These are phyloP conservation scores for Thymus quinquecostatus DNA, from an alignment of 257 asterid species.

Conservation along the genomic window DNA sequence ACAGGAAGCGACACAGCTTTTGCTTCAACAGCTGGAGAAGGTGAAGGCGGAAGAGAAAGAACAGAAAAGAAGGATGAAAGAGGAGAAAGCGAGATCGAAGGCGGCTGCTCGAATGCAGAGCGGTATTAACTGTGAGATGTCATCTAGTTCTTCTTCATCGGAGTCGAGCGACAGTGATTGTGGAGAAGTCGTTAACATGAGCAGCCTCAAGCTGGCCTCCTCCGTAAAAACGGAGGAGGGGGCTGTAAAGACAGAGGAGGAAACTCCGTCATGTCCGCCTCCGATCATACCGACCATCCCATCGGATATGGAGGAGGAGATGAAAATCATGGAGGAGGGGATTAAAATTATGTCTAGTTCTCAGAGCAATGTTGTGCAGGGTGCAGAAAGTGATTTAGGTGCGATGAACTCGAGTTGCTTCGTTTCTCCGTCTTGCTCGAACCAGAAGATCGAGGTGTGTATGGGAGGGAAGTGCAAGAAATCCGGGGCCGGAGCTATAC, in stretches of 20 bases:
- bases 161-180: conserved; percentile 76
- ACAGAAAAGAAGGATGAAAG: conserved; percentile 48
- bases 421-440: conserved; percentile 27
- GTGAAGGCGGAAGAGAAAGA: conserved; percentile 52
- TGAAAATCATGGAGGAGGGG: background rate
- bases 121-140: conserved; percentile 2
- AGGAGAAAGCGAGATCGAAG: conserved; percentile 46
- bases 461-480: conserved; percentile 97
- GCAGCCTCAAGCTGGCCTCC: conserved; percentile 28
- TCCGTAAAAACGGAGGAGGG: conserved; percentile 27
- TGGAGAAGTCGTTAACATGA: conserved; percentile 48
- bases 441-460: conserved; percentile 69
- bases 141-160: background rate
- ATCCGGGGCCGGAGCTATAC: conserved; percentile 54
- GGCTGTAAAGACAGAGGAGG: conserved; percentile 29
- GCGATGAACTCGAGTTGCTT: background rate
- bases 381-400: background rate
- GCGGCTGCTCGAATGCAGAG: conserved; percentile 34
- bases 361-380: conserved; percentile 13
- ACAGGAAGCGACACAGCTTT: conserved; percentile 65
- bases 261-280: conserved; percentile 19
- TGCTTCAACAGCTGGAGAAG: conserved; percentile 60
- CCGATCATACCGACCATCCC: conserved; percentile 13
- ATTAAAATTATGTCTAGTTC: background rate
- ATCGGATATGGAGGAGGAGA: background rate